A percentile compares a stretch with the other conserved stretches of the same genome.
These are phyloP conservation scores for Diaporthe australafricana DNA, from an alignment of 2,329 filamentous ascomycete genomes.

Conservation along the genomic window DNA sequence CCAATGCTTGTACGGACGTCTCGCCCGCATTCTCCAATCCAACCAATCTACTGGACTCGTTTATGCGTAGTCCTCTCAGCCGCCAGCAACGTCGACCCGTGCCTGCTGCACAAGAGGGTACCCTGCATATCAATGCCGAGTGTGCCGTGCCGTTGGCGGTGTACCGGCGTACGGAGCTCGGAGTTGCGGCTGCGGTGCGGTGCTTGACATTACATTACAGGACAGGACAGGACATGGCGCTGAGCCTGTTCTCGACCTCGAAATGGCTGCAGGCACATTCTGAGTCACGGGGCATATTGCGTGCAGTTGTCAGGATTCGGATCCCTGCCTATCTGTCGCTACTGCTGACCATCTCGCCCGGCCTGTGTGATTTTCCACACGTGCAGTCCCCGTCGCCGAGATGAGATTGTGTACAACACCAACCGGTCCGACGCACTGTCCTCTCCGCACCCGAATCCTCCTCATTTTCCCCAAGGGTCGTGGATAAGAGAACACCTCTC, in stretches of 20 bases:
- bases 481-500: not conserved
- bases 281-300: conserved; percentile 7
- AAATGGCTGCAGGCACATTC: not conserved
- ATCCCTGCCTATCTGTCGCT: conserved; percentile 22
- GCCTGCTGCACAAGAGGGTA: not conserved
- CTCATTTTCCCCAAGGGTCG: too few relatives aligned
- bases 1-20: not conserved
- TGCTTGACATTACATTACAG: too few relatives aligned
- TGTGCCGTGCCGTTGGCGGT: conserved; percentile 6
- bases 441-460: too few relatives aligned
- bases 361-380: not conserved
- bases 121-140: not conserved
- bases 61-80: not conserved
- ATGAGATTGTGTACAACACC: not conserved
- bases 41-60: not conserved
- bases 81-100: not conserved
- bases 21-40: conserved; percentile 3
- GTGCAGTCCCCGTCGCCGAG: not conserved
- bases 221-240: not conserved
- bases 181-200: not conserved
- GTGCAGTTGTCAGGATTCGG: not conserved
- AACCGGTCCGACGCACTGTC: not conserved
- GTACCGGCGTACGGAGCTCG: not conserved
- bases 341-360: conserved; percentile 18
- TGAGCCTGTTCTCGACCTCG: not conserved